These are phyloP conservation scores for Aschersonia sp. DNA, from an alignment of 2,329 filamentous ascomycete genomes.

Conservation along the genomic window DNA sequence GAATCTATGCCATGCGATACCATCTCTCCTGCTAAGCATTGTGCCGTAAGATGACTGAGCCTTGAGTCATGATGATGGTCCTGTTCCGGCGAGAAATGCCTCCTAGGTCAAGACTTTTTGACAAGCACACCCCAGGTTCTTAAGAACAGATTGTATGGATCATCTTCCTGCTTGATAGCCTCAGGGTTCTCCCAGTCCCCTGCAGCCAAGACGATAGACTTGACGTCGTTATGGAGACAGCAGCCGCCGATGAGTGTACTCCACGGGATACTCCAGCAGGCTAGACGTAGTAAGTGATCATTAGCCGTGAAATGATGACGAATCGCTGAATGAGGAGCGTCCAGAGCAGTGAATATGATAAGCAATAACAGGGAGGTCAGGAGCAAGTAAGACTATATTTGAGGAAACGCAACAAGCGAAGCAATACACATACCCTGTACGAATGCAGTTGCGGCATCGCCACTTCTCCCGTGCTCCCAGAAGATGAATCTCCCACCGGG, in stretches of 20 bases:
- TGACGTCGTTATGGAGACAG: slow-evolving; percentile 13
- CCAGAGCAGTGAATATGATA: background rate
- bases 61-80: too few species aligned
- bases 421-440: slow-evolving; percentile 13
- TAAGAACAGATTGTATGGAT: slow-evolving; percentile 14
- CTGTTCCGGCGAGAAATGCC: too few species aligned
- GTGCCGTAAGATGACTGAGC: too few species aligned
- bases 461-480: slow-evolving; percentile 24
- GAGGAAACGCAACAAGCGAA: too few species aligned
- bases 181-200: slow-evolving; percentile 18
- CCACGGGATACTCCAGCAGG: slow-evolving; percentile 16
- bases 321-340: too few species aligned
- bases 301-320: too few species aligned
- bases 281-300: slow-evolving; percentile 4
- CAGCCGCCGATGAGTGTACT: slow-evolving; percentile 16
- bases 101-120: slow-evolving; percentile 6
- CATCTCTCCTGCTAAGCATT: too few species aligned
- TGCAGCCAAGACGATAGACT: slow-evolving; percentile 11
- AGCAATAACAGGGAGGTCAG: background rate
- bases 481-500: slow-evolving; percentile 30
- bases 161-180: slow-evolving; percentile 12
- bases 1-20: too few species aligned
- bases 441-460: slow-evolving; percentile 10
- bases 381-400: background rate
- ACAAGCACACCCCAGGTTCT: slow-evolving; percentile 16